phyloP scores from a whole-genome alignment of 169 alveolate genomes.

The Cyclospora cayetanensis region DNA sequence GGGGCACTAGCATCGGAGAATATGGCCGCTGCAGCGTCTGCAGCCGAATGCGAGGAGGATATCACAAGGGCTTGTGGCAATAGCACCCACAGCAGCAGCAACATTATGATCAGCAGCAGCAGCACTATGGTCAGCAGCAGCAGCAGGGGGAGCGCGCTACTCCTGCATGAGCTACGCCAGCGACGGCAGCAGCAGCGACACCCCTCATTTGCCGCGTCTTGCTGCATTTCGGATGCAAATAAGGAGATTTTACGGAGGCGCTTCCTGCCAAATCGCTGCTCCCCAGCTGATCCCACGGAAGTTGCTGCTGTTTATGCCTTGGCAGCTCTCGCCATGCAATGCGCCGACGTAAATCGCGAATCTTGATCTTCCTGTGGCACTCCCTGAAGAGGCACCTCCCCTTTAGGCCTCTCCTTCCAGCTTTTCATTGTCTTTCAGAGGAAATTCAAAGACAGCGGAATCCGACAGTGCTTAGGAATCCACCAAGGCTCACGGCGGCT shows the following conservation, averaged over 20 bases:
- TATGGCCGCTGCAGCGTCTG: background rate
- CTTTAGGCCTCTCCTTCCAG: too few relatives aligned
- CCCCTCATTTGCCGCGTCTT: conserved; percentile 19
- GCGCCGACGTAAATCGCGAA: conserved; percentile 51
- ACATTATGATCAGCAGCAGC: background rate
- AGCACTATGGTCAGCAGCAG: conserved; percentile 58
- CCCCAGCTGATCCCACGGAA: conserved; percentile 33
- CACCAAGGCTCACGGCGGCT: too few relatives aligned
- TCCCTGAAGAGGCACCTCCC: too few relatives aligned
- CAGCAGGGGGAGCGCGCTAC: background rate
- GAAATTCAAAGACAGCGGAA: too few relatives aligned
- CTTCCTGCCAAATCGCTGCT: background rate
- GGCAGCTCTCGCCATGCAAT: conserved; percentile 49
- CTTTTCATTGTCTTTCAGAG: too few relatives aligned
- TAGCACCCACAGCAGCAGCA: background rate
- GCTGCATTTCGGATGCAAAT: conserved; percentile 10
- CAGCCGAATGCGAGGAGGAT: background rate
- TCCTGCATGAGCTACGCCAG: conserved; percentile 2
- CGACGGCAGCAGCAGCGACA: background rate
- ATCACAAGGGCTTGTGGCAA: background rate
- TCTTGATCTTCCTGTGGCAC: too few relatives aligned
- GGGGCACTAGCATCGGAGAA: background rate
- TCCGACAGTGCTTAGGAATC: too few relatives aligned
- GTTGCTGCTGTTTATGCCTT: conserved; percentile 49
- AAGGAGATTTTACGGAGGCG: background rate